Conservation (phyloP, 179 eudicot genomes). For the Nepenthes alata region DNA sequence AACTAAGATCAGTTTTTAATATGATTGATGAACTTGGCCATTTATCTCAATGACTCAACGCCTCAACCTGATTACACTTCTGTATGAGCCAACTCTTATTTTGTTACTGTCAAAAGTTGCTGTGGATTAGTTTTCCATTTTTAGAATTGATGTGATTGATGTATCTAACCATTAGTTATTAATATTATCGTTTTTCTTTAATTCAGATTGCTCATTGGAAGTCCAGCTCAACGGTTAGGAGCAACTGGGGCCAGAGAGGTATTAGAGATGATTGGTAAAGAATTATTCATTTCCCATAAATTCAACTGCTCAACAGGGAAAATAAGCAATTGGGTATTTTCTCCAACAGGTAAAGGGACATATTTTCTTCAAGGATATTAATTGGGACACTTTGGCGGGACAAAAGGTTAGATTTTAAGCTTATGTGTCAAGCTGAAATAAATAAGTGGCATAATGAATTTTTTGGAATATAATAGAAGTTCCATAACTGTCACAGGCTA, state of each 20-base stretch:
- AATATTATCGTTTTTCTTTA: constrained; percentile 6
- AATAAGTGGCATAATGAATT: constrained; percentile 1
- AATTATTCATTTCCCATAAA: neutral
- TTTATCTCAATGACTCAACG: too few relatives aligned
- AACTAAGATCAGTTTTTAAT: too few relatives aligned
- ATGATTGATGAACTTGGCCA: too few relatives aligned
- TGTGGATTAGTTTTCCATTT: too few relatives aligned
- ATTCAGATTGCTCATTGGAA: constrained; percentile 71
- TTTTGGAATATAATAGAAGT: constrained; percentile 5
- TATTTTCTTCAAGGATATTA: constrained; percentile 67
- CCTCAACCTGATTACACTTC: too few relatives aligned
- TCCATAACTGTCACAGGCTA: constrained; percentile 42
- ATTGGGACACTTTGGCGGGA: constrained; percentile 89
- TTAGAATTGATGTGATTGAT: too few relatives aligned
- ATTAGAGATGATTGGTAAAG: neutral
- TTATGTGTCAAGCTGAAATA: neutral
- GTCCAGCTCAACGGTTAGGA: constrained; percentile 91
- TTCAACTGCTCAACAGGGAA: neutral
- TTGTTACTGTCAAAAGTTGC: too few relatives aligned
- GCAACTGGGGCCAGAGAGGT: constrained; percentile 84
- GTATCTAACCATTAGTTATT: neutral
- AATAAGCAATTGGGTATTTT: neutral
- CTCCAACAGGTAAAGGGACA: constrained; percentile 64
- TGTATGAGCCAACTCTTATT: too few relatives aligned
- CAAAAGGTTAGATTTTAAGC: constrained; percentile 55